A percentile compares a stretch with the other conserved stretches of the same genome.
These are phyloP conservation scores for Symbiodinium pilosum DNA, from an alignment of 73 alveolate species.

Conservation along the genomic window DNA sequence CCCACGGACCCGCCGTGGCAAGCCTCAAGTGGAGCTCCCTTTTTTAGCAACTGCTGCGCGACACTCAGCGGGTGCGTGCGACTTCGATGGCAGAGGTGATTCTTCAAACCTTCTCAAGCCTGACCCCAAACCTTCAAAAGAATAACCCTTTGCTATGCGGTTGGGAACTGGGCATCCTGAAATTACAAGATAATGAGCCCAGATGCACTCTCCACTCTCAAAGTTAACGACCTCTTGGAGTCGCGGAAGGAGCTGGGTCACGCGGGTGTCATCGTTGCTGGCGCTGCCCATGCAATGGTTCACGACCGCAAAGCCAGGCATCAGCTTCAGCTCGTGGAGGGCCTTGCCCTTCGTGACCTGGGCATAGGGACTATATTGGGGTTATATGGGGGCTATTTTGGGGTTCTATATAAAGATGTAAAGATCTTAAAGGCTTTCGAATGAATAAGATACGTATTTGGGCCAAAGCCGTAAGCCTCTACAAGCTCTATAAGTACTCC, in stretches of 20 bases:
- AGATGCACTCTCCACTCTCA: background rate
- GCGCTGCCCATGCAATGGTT: slow-evolving; percentile 21
- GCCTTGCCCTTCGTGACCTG: slow-evolving; percentile 12
- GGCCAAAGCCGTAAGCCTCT: background rate
- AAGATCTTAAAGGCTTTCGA: background rate
- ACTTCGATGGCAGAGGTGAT: background rate
- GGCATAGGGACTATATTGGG: background rate
- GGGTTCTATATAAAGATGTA: background rate
- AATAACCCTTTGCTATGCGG: background rate
- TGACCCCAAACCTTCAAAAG: background rate
- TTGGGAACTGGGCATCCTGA: background rate
- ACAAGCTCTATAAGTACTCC: background rate
- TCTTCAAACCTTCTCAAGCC: background rate
- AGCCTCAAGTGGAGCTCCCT: background rate
- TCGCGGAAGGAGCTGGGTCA: slow-evolving; percentile 19
- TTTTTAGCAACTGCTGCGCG: background rate
- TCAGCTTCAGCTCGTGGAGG: background rate
- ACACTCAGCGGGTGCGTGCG: background rate
- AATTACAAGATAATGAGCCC: background rate
- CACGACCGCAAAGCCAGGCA: slow-evolving; percentile 3
- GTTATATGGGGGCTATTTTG: no score
- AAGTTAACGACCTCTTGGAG: slow-evolving; percentile 15
- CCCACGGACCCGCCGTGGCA: background rate
- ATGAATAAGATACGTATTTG: background rate
- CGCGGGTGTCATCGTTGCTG: slow-evolving; percentile 19